A percentile compares a stretch with the other conserved stretches of the same genome.
Conservation (phyloP, 2,329 filamentous ascomycete genomes). For the Calonectria pteridis region DNA sequence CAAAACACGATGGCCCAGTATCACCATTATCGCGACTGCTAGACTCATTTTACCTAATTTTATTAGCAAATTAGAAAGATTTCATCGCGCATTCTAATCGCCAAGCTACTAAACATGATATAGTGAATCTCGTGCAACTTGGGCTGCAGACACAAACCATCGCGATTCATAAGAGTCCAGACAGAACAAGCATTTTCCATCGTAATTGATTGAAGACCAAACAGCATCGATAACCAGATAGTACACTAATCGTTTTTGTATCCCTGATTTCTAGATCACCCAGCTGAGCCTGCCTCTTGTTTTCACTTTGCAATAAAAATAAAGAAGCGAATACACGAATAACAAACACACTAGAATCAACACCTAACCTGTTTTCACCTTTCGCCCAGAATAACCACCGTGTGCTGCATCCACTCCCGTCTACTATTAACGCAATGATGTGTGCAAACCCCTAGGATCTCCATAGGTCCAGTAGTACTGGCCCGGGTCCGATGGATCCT, state of each 20-base stretch:
- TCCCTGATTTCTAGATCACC: too few relatives aligned
- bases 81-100: neutral
- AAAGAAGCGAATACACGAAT: too few relatives aligned
- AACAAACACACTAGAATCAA: neutral
- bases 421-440: neutral
- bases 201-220: neutral
- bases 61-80: neutral
- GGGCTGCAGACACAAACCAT: neutral
- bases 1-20: neutral
- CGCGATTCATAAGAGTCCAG: too few relatives aligned
- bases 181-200: neutral
- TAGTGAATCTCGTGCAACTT: neutral
- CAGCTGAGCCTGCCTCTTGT: too few relatives aligned
- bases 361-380: neutral
- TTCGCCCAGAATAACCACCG: neutral
- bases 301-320: too few relatives aligned
- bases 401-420: neutral
- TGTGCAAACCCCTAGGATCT: neutral
- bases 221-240: neutral
- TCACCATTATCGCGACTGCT: neutral
- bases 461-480: neutral
- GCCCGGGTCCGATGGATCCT: neutral
- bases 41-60: neutral
- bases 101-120: neutral
- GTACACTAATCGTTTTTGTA: neutral